Base-by-base conservation (phyloP, 148 eudicot species). In the Drosera capensis region DNA sequence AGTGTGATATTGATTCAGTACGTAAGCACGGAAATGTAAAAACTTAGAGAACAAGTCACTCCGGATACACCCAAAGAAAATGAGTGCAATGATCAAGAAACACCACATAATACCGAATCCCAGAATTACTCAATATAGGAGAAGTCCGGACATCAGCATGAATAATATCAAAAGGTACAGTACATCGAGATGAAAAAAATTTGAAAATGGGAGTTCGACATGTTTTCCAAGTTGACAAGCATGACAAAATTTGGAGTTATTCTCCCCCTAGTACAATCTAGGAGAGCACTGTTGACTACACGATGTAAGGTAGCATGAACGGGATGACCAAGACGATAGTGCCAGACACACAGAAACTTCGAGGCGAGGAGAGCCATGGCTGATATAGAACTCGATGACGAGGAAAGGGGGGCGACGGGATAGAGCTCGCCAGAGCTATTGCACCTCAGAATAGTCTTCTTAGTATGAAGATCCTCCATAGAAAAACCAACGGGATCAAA, bases 401-500 rank as follows among this genome's bases (percentile, higher is more conserved):
- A 6, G 7, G 17, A 8, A 15, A 1, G 20, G 45, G 35, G 12
- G 7, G 35, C 35, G 12, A 5, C 35, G 35, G 35, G 35, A n/a
- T 29, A 29, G 7, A 29, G 35, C 7, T 29, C 35, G 12, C 35
- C 35, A 29, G 12, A 29, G 20, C 18, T 41, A 11, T 41, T 7
- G 20, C 45, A 41, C 22, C 45, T 1, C 1, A 4, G 0, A 19
- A 41, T 41, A 20, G 16, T 22, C 1, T 41, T 41, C 20, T 41
- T 15, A 19, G 45, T 41, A 8, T 41, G 45, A 41, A 41, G 45
- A 19, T 14, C 17, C 18, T 41, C 20, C 18, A 12, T 18, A 41
- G 45, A 15, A 41, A 41, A 41, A 11, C 45, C 45, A 17, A 41
- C 18, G 8, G 21, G 45, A 11, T 41, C 45, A 41, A 41, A 41